Conservation (phyloP, 495 filamentous ascomycete genomes). For the Xylaria venustula region DNA sequence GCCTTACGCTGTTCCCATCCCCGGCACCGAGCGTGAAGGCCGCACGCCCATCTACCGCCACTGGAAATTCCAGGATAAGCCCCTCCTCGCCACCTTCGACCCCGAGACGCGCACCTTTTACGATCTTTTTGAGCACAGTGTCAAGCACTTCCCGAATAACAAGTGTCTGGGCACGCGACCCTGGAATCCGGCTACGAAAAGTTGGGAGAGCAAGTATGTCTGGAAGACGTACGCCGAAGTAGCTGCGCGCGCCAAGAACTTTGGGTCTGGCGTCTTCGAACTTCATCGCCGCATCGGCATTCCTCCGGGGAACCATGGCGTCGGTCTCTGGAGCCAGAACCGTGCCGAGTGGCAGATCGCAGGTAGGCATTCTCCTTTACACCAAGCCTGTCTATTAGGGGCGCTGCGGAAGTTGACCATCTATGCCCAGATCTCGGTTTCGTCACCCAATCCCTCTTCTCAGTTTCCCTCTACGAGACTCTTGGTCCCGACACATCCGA, state of each 20-base stretch:
- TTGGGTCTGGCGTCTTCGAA: conserved; percentile 84
- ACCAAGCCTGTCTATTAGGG: not conserved
- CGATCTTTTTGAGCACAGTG: conserved; percentile 75
- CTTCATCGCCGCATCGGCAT: conserved; percentile 71
- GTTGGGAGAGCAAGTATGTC: conserved; percentile 68
- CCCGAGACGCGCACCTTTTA: conserved; percentile 71
- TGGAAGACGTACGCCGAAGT: conserved; percentile 85
- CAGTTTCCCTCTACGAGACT: conserved; percentile 95
- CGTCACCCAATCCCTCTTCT: conserved; percentile 83
- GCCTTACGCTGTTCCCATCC: conserved; percentile 66
- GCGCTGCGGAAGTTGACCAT: conserved; percentile 11
- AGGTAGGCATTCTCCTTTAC: conserved; percentile 47
- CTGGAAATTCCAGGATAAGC: conserved; percentile 69
- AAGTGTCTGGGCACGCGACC: conserved; percentile 79
- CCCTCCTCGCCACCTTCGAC: conserved; percentile 70
- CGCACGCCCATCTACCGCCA: conserved; percentile 79
- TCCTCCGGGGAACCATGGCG: conserved; percentile 67
- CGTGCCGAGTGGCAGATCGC: conserved; percentile 97
- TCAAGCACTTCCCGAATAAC: conserved; percentile 54
- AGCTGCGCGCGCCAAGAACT: conserved; percentile 73
- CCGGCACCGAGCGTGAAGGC: conserved; percentile 70
- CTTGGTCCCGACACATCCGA: conserved; percentile 86
- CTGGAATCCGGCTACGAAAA: conserved; percentile 73
- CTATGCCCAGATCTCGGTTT: conserved; percentile 71
- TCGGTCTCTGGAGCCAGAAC: conserved; percentile 95